Base-by-base conservation (phyloP, 2,329 filamentous ascomycete genomes). In the Aureobasidium sp. region DNA sequence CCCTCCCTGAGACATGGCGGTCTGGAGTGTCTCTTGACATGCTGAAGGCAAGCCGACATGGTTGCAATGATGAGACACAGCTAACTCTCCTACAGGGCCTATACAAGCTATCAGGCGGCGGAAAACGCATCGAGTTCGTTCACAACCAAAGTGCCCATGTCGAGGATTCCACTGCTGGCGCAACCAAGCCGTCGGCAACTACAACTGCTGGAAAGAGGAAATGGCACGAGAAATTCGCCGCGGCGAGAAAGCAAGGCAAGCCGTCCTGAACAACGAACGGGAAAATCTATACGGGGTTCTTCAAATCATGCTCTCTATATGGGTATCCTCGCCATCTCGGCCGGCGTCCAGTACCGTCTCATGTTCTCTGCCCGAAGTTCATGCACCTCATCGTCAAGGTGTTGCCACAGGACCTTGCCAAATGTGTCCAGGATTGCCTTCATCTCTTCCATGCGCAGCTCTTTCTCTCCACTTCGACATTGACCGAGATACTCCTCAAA, bases 351-450 rank as follows among this genome's bases (percentile, higher is more conserved):
- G 73, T 89, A 91, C 73, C 80, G 84, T 67, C 90, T 81, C 91
- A 96, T 96, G 72, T 93, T 95, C 73, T 94, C 89, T 48, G 91
- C 91, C 2, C 87, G 84, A 37, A 96, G 74, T 66, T 88, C 83
- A 73, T 80, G 77, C 8, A 96, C 91, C 79, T 96, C 91, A 68
- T 92, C 86, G 68, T 94, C 89, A 63, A 96, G 76, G 79, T 96
- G 91, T 69, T 77, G 78, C 89, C 90, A 93, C 53, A 96, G 73
- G 65, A 96, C 89, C 10, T 79, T 78, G 11, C 89, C 89, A 83
- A 92, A 96, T 5, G 73, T 74, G 73, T 95, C 89, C 85, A 96
- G 86, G 69, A 89, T 81, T 39, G 73, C 77, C 76, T 86, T 87
- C 72, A 96, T 72, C 69, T 85, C 83, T 3, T 72, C 70, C 68